Evolutionary conservation across 1,139 yeast genomes (phyloP).

Genomic region (Pneumocystis oryctolagi): DNA sequence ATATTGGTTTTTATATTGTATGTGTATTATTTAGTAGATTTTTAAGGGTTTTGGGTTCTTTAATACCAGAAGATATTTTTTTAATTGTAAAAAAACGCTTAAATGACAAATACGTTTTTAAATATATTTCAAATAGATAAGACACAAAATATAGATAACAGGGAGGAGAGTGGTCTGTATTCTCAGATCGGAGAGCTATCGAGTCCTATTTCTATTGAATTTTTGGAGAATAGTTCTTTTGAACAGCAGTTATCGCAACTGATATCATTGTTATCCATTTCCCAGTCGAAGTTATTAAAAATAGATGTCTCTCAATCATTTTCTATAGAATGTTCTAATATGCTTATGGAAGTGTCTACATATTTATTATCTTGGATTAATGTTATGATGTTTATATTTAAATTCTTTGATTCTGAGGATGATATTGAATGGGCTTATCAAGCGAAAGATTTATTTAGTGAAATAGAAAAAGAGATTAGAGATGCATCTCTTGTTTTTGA

Average conservation of each 20-base stretch:
- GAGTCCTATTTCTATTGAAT: neutral
- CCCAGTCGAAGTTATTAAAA: neutral
- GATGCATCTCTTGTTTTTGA: neutral
- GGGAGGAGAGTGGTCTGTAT: neutral
- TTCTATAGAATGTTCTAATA: neutral
- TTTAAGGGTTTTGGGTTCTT: neutral
- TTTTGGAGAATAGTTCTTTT: neutral
- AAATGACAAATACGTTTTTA: neutral
- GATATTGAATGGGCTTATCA: constrained; percentile 1
- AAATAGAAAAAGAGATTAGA: neutral
- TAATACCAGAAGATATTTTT: neutral
- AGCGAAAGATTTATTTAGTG: neutral
- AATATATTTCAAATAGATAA: neutral
- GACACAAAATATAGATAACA: neutral
- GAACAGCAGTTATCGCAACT: neutral
- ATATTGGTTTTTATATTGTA: neutral
- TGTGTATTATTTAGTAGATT: neutral
- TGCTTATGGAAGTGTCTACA: neutral
- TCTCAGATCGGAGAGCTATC: neutral
- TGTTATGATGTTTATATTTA: neutral
- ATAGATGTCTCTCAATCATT: neutral
- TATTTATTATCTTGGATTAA: neutral
- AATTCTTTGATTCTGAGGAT: neutral
- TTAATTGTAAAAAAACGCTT: neutral
- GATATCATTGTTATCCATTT: neutral